Base-by-base conservation (phyloP, 805 yeast species). In the Yarrowia hollandica region DNA sequence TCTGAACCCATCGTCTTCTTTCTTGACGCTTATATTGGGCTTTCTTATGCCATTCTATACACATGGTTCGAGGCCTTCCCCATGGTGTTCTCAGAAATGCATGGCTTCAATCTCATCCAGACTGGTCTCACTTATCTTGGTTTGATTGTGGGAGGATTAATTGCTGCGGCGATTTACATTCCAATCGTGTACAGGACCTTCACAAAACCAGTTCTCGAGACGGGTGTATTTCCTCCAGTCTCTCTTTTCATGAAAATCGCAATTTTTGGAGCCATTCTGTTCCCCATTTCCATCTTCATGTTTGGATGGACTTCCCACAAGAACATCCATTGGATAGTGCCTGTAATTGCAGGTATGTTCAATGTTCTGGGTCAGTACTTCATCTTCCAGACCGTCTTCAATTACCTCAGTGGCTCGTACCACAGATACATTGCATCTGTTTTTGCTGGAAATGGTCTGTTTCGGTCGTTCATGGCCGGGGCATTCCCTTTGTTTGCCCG, bases 1-100 rank as follows among this genome's bases (percentile, higher is more conserved):
- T 61, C 67, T 42, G 85, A 82, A 66, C 85, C 85, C 0, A 78
- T 78, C 26, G 79, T 81, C 22, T 61, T 82, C 30, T 71, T 79
- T 39, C 74, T 80, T 59, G 75, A 81, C 66, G 28, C 75, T 21
- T 80, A 79, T 67, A 71, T 77, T 62, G 82, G 82, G 0, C 62
- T 81, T 52, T 70, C 76, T 12, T 82, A 82, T 65, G 78, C 82
- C 42, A 69, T 77, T 30, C 62, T 78, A 61, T 82, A 81, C 65
- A 64, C 78, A 14, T 82, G 81, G 75, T 80, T 81, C 65, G 85
- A 82, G 67, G 81, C 81, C 11, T 79, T 80, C 67, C 85, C 86
- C 8, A 72, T 81, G 39, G 80, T 79, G 1, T 82, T 77, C 59
- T 44, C 61, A 5, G 77, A 74, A 3, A 65, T 71, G 18, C 72